Evolutionary conservation across 2,329 filamentous ascomycete genomes (phyloP).

Genomic region (Lachnellula arida): DNA sequence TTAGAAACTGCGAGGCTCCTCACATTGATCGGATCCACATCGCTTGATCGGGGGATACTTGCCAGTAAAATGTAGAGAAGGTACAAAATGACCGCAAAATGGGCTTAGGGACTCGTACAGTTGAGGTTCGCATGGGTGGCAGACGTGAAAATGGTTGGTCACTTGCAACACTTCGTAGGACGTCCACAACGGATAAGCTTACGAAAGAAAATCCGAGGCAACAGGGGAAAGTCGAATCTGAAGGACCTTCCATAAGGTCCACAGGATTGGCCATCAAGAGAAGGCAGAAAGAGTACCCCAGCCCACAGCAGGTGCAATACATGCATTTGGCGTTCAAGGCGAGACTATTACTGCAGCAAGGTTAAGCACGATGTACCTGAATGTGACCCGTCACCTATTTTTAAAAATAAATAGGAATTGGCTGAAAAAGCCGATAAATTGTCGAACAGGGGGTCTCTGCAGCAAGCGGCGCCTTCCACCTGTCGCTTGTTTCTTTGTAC

Average conservation of each 20-base stretch:
- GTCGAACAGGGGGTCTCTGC: constrained; percentile 12
- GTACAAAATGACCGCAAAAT: not conserved
- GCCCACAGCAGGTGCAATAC: not conserved
- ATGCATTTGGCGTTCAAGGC: constrained; percentile 11
- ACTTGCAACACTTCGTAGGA: constrained; percentile 7
- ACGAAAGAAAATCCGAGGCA: not conserved
- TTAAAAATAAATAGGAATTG: constrained; percentile 12
- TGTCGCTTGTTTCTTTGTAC: constrained; percentile 16
- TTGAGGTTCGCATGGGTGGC: constrained; percentile 21
- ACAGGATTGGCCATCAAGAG: constrained; percentile 8
- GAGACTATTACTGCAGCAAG: constrained; percentile 5
- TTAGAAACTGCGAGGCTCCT: constrained; percentile 4
- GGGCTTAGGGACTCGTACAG: constrained; percentile 4
- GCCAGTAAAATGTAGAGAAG: not conserved
- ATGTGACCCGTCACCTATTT: constrained; percentile 15
- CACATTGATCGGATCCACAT: not conserved
- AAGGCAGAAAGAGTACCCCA: not conserved
- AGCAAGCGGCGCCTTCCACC: constrained; percentile 2
- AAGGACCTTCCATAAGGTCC: not conserved
- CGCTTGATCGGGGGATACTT: constrained; percentile 5
- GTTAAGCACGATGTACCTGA: not conserved
- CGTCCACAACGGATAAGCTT: not conserved
- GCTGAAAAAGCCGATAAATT: constrained; percentile 9
- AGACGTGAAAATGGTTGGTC: constrained; percentile 19
- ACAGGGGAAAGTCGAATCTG: not conserved